Percentiles rank a stretch among this genome's conserved stretches.
phyloP scores from a whole-genome alignment of 495 filamentous ascomycete genomes.

The Xylaria acuta region DNA sequence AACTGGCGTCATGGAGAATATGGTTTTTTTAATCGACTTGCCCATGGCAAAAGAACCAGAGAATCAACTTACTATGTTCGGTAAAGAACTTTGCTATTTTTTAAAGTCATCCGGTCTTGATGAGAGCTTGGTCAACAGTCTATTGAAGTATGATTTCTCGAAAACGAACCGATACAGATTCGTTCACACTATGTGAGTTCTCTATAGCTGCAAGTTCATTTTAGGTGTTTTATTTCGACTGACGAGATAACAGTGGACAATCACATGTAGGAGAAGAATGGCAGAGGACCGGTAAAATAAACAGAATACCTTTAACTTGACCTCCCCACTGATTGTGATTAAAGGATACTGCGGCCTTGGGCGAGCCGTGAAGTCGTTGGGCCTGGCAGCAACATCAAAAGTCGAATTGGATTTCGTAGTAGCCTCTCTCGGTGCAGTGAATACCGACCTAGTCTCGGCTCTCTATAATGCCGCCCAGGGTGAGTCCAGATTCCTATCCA shows the following conservation, averaged over 20 bases:
- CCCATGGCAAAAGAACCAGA: slow-evolving; percentile 58
- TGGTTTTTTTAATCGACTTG: slow-evolving; percentile 84
- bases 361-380: slow-evolving; percentile 62
- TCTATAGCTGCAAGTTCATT: neutral
- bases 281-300: slow-evolving; percentile 63
- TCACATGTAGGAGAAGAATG: slow-evolving; percentile 60
- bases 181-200: slow-evolving; percentile 73
- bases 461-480: slow-evolving; percentile 82
- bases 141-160: slow-evolving; percentile 75
- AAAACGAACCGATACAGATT: slow-evolving; percentile 73
- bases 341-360: slow-evolving; percentile 69
- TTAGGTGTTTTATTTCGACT: slow-evolving; percentile 12
- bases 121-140: slow-evolving; percentile 63
- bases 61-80: slow-evolving; percentile 64
- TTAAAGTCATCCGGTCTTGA: slow-evolving; percentile 70
- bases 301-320: neutral
- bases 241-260: slow-evolving; percentile 48
- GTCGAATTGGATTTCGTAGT: slow-evolving; percentile 69
- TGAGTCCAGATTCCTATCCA: slow-evolving; percentile 32
- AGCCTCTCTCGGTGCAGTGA: slow-evolving; percentile 73
- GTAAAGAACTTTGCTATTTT: slow-evolving; percentile 73
- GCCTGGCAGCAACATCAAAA: slow-evolving; percentile 52
- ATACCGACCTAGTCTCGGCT: slow-evolving; percentile 66
- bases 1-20: slow-evolving; percentile 79
- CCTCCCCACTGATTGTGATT: neutral